These are phyloP conservation scores for Ophiobolus disseminans DNA, from an alignment of 2,329 filamentous ascomycete genomes.

Conservation along the genomic window DNA sequence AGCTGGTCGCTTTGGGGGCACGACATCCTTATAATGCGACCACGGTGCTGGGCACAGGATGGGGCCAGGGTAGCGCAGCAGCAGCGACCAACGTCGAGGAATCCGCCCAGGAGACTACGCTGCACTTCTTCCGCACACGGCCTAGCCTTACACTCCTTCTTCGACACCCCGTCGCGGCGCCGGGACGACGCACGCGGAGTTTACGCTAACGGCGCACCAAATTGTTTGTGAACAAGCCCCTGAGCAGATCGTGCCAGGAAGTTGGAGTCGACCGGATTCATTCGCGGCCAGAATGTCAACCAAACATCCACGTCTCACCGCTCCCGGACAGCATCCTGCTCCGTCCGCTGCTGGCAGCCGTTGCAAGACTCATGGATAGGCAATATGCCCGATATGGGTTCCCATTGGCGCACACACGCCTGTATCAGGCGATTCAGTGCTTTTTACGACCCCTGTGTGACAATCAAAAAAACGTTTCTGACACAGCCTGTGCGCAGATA, in stretches of 20 bases:
- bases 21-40: conserved; percentile 36
- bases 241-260: conserved; percentile 39
- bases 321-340: conserved; percentile 21
- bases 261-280: conserved; percentile 24
- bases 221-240: conserved; percentile 34
- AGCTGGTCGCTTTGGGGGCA: conserved; percentile 18
- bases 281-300: conserved; percentile 16
- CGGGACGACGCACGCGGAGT: conserved; percentile 43
- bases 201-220: conserved; percentile 34
- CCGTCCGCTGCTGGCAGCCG: conserved; percentile 11
- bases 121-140: conserved; percentile 21
- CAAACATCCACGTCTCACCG: conserved; percentile 27
- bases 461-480: conserved; percentile 24
- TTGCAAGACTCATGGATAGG: conserved; percentile 12
- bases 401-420: conserved; percentile 25
- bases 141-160: conserved; percentile 29
- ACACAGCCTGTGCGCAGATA: conserved; percentile 23
- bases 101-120: conserved; percentile 17
- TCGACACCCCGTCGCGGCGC: conserved; percentile 36
- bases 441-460: conserved; percentile 29
- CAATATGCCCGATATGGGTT: conserved; percentile 20
- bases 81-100: conserved; percentile 13
- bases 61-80: conserved; percentile 24
- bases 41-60: conserved; percentile 39
- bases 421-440: conserved; percentile 24